A percentile compares a stretch with the other conserved stretches of the same genome.
Evolutionary conservation across 2,329 filamentous ascomycete species (phyloP).

Genomic region (Pestalotiopsis sp.): DNA sequence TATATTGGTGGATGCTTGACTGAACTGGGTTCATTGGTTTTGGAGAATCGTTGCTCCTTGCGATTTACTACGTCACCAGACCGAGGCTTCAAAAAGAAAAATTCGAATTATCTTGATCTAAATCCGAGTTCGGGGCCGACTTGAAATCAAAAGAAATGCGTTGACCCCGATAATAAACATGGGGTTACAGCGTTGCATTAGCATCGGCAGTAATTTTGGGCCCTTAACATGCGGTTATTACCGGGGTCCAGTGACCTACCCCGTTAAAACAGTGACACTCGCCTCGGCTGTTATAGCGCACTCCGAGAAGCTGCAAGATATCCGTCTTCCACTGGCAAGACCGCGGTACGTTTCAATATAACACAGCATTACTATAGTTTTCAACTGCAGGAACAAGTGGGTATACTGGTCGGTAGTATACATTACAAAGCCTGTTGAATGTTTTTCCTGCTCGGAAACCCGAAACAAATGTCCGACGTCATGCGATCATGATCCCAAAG

Average conservation of each 20-base stretch:
- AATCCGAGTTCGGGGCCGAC: background rate
- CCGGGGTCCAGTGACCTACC: background rate
- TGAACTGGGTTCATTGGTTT: no score
- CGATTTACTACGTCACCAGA: background rate
- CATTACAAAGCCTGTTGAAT: background rate
- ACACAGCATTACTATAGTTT: background rate
- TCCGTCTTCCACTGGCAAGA: background rate
- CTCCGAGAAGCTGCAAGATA: background rate
- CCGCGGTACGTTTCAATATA: background rate
- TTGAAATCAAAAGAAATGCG: background rate
- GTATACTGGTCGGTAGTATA: background rate
- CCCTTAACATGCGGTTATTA: background rate
- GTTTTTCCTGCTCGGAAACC: background rate
- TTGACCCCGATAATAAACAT: background rate
- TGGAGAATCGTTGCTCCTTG: background rate
- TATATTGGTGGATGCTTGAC: no score
- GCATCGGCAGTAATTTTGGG: background rate
- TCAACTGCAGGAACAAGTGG: background rate
- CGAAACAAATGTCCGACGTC: background rate
- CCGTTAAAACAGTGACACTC: background rate
- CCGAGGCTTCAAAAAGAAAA: background rate
- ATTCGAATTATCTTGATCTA: background rate
- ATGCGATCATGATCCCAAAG: background rate
- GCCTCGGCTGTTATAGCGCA: background rate
- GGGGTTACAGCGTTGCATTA: background rate